phyloP scores from a whole-genome alignment of 306 rosid genomes.

The Gynostemma pentaphyllum region DNA sequence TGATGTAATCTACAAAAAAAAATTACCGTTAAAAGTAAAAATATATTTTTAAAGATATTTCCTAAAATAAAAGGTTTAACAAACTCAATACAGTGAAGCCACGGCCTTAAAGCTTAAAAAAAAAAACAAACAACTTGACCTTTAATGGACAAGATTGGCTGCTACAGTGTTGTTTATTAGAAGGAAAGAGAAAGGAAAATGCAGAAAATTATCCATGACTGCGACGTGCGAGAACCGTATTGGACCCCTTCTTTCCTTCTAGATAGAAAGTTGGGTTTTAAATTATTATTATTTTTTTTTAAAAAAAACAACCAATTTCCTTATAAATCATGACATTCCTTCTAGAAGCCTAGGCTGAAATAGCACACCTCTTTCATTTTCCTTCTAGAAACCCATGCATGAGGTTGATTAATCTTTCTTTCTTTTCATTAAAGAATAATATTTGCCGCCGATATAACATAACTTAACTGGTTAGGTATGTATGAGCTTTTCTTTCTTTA shows the following conservation, averaged over 20 bases:
- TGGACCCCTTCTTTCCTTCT: conserved; percentile 8
- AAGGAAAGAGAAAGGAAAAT: neutral
- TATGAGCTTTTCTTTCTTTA: too few species aligned
- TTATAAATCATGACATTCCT: neutral
- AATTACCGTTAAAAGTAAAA: too few species aligned
- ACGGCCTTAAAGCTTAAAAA: too few species aligned
- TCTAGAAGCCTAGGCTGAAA: conserved; percentile 22
- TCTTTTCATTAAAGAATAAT: neutral
- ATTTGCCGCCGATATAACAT: too few species aligned
- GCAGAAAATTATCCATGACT: neutral
- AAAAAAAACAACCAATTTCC: neutral
- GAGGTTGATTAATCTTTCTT: neutral
- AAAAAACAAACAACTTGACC: too few species aligned
- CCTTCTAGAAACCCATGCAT: conserved; percentile 34
- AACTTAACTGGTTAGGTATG: too few species aligned
- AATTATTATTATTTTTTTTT: too few species aligned
- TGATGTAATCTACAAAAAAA: too few species aligned
- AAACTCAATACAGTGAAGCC: too few species aligned
- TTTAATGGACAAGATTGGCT: too few species aligned
- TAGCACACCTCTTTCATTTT: conserved; percentile 5
- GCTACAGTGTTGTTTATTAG: neutral
- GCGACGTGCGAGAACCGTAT: neutral
- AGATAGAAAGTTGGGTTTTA: neutral
- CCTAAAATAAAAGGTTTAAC: too few species aligned
- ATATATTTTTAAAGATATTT: too few species aligned